These are phyloP conservation scores for Amanita polypyramis DNA, from an alignment of 768 basidiomycete genomes.

Conservation along the genomic window DNA sequence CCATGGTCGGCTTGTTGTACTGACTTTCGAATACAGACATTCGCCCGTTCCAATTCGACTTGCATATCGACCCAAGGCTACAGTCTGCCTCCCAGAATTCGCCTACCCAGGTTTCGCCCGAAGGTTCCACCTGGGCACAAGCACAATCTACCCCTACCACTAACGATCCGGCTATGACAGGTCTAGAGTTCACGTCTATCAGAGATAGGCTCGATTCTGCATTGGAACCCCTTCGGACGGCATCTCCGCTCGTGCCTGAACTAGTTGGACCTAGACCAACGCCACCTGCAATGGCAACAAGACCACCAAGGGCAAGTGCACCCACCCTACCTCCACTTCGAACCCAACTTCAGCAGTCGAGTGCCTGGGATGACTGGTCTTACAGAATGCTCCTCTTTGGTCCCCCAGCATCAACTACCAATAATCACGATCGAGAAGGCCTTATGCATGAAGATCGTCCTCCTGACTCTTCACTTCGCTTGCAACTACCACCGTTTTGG, in stretches of 20 bases:
- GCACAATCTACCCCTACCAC: background rate
- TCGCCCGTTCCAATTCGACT: background rate
- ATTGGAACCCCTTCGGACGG: slow-evolving; percentile 21
- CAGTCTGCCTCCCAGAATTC: background rate
- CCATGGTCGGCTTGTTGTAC: too few species aligned
- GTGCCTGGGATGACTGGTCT: slow-evolving; percentile 2
- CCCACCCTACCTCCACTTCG: slow-evolving; percentile 6
- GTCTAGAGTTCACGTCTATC: slow-evolving; percentile 12
- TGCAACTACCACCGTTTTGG: background rate
- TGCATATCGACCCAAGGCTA: slow-evolving; percentile 1
- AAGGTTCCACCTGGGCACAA: background rate
- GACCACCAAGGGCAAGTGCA: background rate
- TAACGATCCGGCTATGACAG: slow-evolving; percentile 6
- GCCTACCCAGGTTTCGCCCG: background rate
- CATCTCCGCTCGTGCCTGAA: slow-evolving; percentile 20
- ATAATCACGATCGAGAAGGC: background rate
- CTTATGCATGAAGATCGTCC: background rate
- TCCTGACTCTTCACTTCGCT: background rate
- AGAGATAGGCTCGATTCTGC: slow-evolving; percentile 25
- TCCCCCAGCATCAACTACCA: background rate
- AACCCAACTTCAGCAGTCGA: slow-evolving; percentile 2
- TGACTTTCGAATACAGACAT: background rate
- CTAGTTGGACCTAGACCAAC: slow-evolving; percentile 9
- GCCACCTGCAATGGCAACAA: background rate
- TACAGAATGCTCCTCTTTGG: slow-evolving; percentile 3